A percentile compares a stretch with the other conserved stretches of the same genome.
Evolutionary conservation across 78 protist species (phyloP).

Genomic region (Polysphondylium violaceum): DNA sequence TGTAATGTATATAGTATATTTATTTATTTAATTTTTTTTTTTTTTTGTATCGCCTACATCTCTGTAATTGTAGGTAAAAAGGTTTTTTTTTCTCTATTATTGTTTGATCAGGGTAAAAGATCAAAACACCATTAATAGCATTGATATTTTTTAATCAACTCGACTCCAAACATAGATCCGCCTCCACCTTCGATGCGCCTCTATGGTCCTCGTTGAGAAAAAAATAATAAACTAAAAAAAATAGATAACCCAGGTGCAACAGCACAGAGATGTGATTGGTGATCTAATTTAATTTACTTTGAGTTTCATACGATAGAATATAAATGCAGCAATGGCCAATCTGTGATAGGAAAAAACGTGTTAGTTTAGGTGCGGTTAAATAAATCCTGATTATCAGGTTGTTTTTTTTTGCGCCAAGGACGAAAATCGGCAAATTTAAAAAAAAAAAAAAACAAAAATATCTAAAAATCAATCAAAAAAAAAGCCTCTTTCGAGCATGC

Average conservation of each 20-base stretch:
- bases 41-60: no score
- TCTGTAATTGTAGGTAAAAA: neutral
- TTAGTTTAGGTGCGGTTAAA: neutral
- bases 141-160: no score
- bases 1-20: neutral
- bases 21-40: conserved; percentile 4
- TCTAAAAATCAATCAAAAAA: neutral
- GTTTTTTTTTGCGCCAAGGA: neutral
- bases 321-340: neutral
- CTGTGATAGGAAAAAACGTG: neutral
- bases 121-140: no score
- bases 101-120: no score
- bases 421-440: neutral
- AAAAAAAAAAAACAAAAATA: neutral
- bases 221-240: neutral
- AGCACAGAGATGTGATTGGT: neutral
- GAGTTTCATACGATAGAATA: conserved; percentile 8
- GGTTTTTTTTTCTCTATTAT: neutral
- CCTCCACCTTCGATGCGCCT: neutral
- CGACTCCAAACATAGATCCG: neutral
- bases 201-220: neutral
- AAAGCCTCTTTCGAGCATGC: neutral
- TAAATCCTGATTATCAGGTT: neutral
- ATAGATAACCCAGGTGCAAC: neutral
- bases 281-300: neutral